Conservation (phyloP, 495 filamentous ascomycete species). For the Venustampulla echinocandica region DNA sequence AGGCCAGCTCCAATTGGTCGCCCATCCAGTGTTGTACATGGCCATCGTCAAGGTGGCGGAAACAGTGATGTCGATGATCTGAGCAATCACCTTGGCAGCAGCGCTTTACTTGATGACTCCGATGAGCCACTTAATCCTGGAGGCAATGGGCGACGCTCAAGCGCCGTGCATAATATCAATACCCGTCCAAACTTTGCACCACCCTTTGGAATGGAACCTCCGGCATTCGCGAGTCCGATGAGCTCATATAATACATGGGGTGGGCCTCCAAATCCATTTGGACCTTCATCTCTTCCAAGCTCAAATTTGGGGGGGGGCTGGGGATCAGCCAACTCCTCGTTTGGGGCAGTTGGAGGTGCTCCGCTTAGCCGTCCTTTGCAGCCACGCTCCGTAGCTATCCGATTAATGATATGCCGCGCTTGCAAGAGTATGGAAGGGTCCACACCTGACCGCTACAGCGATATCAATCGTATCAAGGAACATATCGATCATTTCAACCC, state of each 20-base stretch:
- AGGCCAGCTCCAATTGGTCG: constrained; percentile 83
- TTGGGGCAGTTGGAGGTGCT: constrained; percentile 19
- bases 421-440: constrained; percentile 38
- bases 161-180: constrained; percentile 18
- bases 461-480: constrained; percentile 54
- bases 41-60: constrained; percentile 30
- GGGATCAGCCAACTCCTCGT: constrained; percentile 7
- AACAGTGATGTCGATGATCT: constrained; percentile 59
- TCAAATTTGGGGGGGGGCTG: constrained; percentile 20
- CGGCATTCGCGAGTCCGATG: constrained; percentile 18
- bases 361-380: constrained; percentile 26
- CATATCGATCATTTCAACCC: constrained; percentile 55
- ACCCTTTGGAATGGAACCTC: constrained; percentile 19
- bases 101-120: constrained; percentile 79
- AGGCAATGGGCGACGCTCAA: constrained; percentile 23
- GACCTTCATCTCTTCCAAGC: constrained; percentile 19
- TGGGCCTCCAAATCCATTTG: constrained; percentile 21
- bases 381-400: constrained; percentile 36
- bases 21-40: constrained; percentile 62
- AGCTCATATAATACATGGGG: constrained; percentile 17
- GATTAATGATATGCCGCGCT: constrained; percentile 40
- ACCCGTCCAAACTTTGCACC: constrained; percentile 17
- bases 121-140: constrained; percentile 38
- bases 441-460: constrained; percentile 50
- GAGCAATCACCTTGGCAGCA: constrained; percentile 81